Conservation (phyloP, 108 stramenopile genomes). For the Cylindrotheca fusiformis region DNA sequence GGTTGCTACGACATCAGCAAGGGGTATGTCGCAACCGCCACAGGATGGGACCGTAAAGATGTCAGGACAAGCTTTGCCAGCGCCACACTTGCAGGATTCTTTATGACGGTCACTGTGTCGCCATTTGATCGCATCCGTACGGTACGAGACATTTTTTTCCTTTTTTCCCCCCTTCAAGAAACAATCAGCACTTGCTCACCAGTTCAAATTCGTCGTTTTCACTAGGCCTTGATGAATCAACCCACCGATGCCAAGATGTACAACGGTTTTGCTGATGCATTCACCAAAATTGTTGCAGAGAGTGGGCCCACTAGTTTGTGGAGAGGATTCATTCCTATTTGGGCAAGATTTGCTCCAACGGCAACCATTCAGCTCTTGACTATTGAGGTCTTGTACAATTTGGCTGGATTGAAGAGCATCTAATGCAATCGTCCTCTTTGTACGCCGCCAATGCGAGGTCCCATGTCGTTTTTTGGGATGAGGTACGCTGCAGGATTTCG, state of each 20-base stretch:
- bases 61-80: constrained; percentile 59
- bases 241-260: constrained; percentile 83
- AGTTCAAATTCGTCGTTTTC: too few relatives aligned
- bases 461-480: too few relatives aligned
- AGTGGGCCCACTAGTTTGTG: constrained; percentile 76
- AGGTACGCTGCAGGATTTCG: too few relatives aligned
- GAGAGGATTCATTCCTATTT: constrained; percentile 87
- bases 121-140: constrained; percentile 68
- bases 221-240: constrained; percentile 83
- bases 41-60: constrained; percentile 81
- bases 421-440: too few relatives aligned
- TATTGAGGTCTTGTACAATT: constrained; percentile 74
- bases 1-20: constrained; percentile 87
- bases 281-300: constrained; percentile 64
- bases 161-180: too few relatives aligned
- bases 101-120: constrained; percentile 86
- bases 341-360: constrained; percentile 88
- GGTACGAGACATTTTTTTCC: neutral
- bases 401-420: constrained; percentile 74
- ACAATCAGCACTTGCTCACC: too few relatives aligned
- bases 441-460: too few relatives aligned
- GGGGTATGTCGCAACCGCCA: constrained; percentile 62
- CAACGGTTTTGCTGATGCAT: constrained; percentile 73
- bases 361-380: constrained; percentile 86
- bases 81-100: constrained; percentile 86